A percentile compares a stretch with the other conserved stretches of the same genome.
Evolutionary conservation across 1,139 yeast species (phyloP).

Genomic region (Pichia sp.): DNA sequence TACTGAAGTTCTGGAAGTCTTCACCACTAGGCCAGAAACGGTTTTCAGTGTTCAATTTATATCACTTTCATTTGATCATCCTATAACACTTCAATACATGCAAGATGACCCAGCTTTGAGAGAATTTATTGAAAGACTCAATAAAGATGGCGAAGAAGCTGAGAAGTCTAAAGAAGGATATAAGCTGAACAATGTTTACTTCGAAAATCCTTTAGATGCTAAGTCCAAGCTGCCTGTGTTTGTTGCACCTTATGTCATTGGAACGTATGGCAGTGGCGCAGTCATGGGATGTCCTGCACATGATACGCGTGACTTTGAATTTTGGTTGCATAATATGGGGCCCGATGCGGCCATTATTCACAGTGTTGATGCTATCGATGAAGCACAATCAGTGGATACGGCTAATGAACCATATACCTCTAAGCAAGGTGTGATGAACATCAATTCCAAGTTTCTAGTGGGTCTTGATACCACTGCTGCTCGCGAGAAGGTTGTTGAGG

Average conservation of each 20-base stretch:
- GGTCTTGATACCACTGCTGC: slow-evolving; percentile 52
- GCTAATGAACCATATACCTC: slow-evolving; percentile 40
- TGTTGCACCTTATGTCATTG: slow-evolving; percentile 85
- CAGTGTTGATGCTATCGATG: slow-evolving; percentile 37
- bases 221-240: slow-evolving; percentile 54
- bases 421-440: slow-evolving; percentile 48
- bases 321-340: slow-evolving; percentile 66
- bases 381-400: slow-evolving; percentile 27
- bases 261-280: slow-evolving; percentile 81
- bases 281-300: slow-evolving; percentile 99
- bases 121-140: slow-evolving; percentile 37
- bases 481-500: slow-evolving; percentile 36
- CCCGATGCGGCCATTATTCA: slow-evolving; percentile 31
- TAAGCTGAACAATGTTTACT: slow-evolving; percentile 38
- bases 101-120: slow-evolving; percentile 34
- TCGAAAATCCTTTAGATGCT: slow-evolving; percentile 52
- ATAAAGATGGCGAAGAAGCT: slow-evolving; percentile 30
- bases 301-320: slow-evolving; percentile 72
- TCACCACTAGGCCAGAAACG: slow-evolving; percentile 90
- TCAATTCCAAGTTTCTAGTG: slow-evolving; percentile 40
- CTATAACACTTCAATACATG: slow-evolving; percentile 39
- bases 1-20: slow-evolving; percentile 38
- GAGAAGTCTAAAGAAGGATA: slow-evolving; percentile 51
- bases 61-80: slow-evolving; percentile 71
- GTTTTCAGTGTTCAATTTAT: slow-evolving; percentile 73